phyloP scores from a whole-genome alignment of 2,329 filamentous ascomycete species.

The Ambrosiella beaveri region DNA sequence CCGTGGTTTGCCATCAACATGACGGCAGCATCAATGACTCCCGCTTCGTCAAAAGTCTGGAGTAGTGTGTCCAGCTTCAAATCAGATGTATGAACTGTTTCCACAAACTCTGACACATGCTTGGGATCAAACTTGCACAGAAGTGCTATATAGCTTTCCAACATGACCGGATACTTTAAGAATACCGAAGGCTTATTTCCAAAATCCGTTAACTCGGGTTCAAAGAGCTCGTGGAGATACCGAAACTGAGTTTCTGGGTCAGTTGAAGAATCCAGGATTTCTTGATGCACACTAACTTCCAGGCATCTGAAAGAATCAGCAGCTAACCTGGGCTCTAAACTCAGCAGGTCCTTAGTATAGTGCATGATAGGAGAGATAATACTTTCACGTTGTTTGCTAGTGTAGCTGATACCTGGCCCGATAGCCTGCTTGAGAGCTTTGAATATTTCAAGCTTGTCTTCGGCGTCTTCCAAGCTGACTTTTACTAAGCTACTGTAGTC shows the following conservation, averaged over 20 bases:
- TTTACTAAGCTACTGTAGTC: constrained; percentile 64
- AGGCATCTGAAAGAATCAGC: constrained; percentile 49
- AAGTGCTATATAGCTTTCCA: constrained; percentile 73
- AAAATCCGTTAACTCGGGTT: constrained; percentile 26
- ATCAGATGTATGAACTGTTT: constrained; percentile 56
- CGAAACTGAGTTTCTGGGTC: constrained; percentile 49
- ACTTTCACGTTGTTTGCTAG: constrained; percentile 52
- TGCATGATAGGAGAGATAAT: constrained; percentile 49
- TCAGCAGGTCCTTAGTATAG: constrained; percentile 48
- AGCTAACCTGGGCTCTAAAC: constrained; percentile 46
- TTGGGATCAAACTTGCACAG: constrained; percentile 74
- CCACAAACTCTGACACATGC: constrained; percentile 75
- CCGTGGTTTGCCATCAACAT: constrained; percentile 82
- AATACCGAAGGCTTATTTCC: constrained; percentile 18
- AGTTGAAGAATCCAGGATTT: constrained; percentile 41
- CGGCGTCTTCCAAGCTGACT: constrained; percentile 69
- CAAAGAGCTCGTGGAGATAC: constrained; percentile 63
- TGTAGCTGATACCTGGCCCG: constrained; percentile 42
- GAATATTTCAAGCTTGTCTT: constrained; percentile 61
- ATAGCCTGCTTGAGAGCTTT: constrained; percentile 40
- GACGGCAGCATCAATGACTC: constrained; percentile 83
- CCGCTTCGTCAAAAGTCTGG: constrained; percentile 74
- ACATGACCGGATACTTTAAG: constrained; percentile 39
- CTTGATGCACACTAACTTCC: constrained; percentile 47
- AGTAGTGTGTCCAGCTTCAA: constrained; percentile 64